phyloP scores from a whole-genome alignment of 495 filamentous ascomycete species.

The Apodospora peruviana region DNA sequence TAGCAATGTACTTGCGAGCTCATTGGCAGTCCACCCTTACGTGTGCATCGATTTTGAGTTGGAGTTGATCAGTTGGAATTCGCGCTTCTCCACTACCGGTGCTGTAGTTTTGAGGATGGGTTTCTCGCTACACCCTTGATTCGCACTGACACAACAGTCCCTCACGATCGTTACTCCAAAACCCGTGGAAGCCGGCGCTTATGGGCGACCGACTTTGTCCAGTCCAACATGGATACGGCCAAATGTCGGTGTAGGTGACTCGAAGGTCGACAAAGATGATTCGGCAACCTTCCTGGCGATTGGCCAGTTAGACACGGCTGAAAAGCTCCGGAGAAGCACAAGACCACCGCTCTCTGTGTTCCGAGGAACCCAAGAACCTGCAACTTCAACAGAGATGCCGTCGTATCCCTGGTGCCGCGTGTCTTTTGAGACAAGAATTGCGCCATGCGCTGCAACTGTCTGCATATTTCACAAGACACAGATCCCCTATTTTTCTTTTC shows the following conservation, averaged over 20 bases:
- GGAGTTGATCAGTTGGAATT: too few species aligned
- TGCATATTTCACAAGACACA: not conserved
- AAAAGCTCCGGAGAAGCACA: not conserved
- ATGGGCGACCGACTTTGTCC: not conserved
- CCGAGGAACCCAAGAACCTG: too few species aligned
- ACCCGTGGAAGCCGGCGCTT: not conserved
- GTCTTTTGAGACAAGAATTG: not conserved
- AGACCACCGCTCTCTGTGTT: too few species aligned
- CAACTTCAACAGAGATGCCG: not conserved
- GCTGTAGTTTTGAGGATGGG: too few species aligned
- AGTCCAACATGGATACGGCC: not conserved
- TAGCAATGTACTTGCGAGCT: too few species aligned
- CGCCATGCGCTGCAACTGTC: not conserved
- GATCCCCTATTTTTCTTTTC: not conserved
- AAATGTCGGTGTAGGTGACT: conserved; percentile 9
- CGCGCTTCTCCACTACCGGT: too few species aligned
- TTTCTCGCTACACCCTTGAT: too few species aligned
- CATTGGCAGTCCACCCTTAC: too few species aligned
- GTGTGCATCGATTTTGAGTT: too few species aligned
- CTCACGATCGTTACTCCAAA: not conserved
- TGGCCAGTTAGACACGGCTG: not conserved
- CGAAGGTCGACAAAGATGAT: not conserved
- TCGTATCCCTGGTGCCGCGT: not conserved
- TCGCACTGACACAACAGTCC: not conserved
- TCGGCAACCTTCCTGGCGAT: not conserved